Evolutionary conservation across 2,329 filamentous ascomycete genomes (phyloP).

Genomic region (Whalleya microplaca): DNA sequence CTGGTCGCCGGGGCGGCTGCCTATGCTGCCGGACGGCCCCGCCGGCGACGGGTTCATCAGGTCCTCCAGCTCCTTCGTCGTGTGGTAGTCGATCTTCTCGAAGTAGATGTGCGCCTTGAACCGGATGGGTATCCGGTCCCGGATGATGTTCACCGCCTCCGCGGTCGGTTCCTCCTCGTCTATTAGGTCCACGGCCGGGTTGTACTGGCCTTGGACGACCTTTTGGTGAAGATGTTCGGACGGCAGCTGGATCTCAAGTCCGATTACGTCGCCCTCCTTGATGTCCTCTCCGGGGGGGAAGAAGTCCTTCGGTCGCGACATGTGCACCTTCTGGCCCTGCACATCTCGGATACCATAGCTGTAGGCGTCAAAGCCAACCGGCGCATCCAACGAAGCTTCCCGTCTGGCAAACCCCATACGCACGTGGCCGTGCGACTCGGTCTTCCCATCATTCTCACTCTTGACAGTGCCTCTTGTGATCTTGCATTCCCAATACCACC

Average conservation of each 20-base stretch:
- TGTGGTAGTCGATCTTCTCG: conserved; percentile 87
- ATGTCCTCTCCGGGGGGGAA: conserved; percentile 79
- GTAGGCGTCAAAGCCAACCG: conserved; percentile 87
- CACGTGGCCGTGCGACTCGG: conserved; percentile 64
- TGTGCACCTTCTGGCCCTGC: conserved; percentile 87
- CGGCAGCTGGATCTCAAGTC: conserved; percentile 84
- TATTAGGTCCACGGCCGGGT: conserved; percentile 75
- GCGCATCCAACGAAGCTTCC: conserved; percentile 80
- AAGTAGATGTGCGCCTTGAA: conserved; percentile 95
- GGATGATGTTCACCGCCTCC: conserved; percentile 79
- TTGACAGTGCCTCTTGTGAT: conserved; percentile 75
- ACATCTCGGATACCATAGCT: conserved; percentile 93
- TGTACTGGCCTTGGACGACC: conserved; percentile 84
- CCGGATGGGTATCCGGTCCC: conserved; percentile 91
- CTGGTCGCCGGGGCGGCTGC: conserved; percentile 46
- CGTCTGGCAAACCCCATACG: conserved; percentile 85
- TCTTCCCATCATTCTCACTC: conserved; percentile 47
- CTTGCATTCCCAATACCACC: conserved; percentile 93
- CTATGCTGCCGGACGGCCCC: conserved; percentile 43
- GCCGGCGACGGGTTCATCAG: conserved; percentile 70
- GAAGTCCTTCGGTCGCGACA: conserved; percentile 91
- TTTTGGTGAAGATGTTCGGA: conserved; percentile 85
- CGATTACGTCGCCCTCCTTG: conserved; percentile 89
- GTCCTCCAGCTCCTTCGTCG: conserved; percentile 86
- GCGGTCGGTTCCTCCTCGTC: conserved; percentile 60